These are phyloP conservation scores for Glebionis coronaria DNA, from an alignment of 129 eudicot species.

Conservation along the genomic window DNA sequence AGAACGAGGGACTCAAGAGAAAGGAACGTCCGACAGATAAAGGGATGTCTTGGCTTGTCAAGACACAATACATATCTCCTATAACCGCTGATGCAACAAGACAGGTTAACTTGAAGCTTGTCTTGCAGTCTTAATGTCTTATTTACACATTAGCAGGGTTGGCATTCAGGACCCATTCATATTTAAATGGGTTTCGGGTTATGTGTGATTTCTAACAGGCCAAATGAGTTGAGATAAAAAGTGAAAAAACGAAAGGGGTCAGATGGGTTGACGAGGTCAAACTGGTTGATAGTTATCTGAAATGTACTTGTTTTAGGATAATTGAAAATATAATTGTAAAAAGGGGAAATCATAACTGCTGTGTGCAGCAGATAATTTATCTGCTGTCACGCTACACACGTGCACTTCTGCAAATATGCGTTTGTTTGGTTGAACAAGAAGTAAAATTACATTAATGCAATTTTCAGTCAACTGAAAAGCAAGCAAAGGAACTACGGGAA, in stretches of 20 bases:
- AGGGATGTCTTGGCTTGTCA: constrained; percentile 97
- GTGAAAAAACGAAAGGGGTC: no score
- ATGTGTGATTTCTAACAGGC: neutral
- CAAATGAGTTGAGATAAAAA: constrained; percentile 6
- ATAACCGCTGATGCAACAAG: constrained; percentile 74
- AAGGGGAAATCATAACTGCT: no score
- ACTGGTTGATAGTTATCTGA: neutral
- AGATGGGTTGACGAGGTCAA: neutral
- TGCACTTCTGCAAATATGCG: neutral
- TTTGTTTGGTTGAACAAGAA: constrained; percentile 16
- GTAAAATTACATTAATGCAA: neutral
- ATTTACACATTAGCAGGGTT: constrained; percentile 4
- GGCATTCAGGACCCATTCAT: constrained; percentile 9
- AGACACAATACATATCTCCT: constrained; percentile 94
- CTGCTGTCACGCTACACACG: no score
- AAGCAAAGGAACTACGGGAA: constrained; percentile 87
- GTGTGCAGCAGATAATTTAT: no score
- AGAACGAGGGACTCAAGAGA: constrained; percentile 71
- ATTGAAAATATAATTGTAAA: neutral
- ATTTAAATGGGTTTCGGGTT: constrained; percentile 3
- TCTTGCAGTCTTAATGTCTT: constrained; percentile 5
- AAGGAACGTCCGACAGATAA: constrained; percentile 91
- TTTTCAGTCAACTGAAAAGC: constrained; percentile 89
- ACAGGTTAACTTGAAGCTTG: constrained; percentile 49
- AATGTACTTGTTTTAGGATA: neutral